A percentile compares a stretch with the other conserved stretches of the same genome.
These are phyloP conservation scores for Colletotrichum theobromicola DNA, from an alignment of 2,329 filamentous ascomycete genomes.

Conservation along the genomic window DNA sequence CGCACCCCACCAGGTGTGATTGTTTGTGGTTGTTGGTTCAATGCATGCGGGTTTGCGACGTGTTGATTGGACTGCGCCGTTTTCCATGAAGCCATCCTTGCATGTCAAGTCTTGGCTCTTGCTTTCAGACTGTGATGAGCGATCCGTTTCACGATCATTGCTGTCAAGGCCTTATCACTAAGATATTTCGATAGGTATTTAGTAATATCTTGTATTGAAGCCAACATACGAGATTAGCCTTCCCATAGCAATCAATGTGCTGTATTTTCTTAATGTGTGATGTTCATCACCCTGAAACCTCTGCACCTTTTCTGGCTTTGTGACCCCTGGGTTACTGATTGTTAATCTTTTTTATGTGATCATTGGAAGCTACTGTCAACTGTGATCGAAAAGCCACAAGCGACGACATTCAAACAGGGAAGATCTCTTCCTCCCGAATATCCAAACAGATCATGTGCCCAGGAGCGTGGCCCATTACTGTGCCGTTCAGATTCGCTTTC, in stretches of 20 bases:
- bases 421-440: conserved; percentile 45
- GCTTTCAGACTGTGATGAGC: neutral
- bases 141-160: too few species aligned
- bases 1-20: neutral
- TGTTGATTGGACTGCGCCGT: neutral
- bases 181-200: too few species aligned
- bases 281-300: neutral
- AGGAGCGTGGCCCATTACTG: conserved; percentile 65
- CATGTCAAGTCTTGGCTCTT: neutral
- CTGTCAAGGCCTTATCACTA: too few species aligned
- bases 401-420: neutral
- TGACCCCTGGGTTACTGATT: neutral
- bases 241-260: neutral
- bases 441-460: conserved; percentile 69
- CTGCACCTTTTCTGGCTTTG: neutral
- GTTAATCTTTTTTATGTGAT: too few species aligned
- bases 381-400: neutral
- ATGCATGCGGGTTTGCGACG: neutral
- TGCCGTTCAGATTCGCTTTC: conserved; percentile 56
- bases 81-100: neutral
- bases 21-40: neutral
- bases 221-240: neutral
- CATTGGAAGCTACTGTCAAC: neutral
- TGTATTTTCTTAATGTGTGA: neutral
- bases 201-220: too few species aligned